Conservation (phyloP, 2,329 filamentous ascomycete species). For the Aspergillus alliaceus region DNA sequence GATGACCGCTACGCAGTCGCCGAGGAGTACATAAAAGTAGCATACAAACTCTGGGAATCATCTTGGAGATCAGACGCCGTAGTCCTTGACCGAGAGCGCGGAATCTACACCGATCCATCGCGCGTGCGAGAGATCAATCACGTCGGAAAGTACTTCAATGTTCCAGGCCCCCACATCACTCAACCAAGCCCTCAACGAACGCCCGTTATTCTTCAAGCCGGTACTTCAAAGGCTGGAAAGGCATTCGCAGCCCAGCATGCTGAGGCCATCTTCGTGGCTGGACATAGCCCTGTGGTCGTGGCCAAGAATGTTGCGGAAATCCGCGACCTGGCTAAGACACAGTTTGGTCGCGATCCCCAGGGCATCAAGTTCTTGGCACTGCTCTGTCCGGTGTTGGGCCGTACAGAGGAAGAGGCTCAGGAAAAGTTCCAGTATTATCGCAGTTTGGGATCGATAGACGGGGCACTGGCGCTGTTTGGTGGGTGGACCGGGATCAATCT, state of each 20-base stretch:
- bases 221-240: constrained; percentile 66
- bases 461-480: constrained; percentile 69
- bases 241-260: constrained; percentile 68
- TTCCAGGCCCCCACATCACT: constrained; percentile 66
- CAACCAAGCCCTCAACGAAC: constrained; percentile 68
- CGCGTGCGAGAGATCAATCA: constrained; percentile 67
- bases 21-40: constrained; percentile 64
- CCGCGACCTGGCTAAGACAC: constrained; percentile 53
- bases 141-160: constrained; percentile 61
- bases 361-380: constrained; percentile 69
- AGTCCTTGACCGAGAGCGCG: constrained; percentile 56
- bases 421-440: constrained; percentile 64
- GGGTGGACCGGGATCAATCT: constrained; percentile 73
- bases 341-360: constrained; percentile 57
- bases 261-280: constrained; percentile 69
- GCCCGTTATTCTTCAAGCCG: constrained; percentile 69
- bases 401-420: constrained; percentile 65
- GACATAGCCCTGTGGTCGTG: constrained; percentile 62
- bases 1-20: constrained; percentile 65
- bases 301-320: constrained; percentile 65
- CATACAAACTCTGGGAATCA: constrained; percentile 67
- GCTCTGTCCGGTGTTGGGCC: constrained; percentile 64
- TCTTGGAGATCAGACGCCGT: constrained; percentile 70
- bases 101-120: constrained; percentile 59
- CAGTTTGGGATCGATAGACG: constrained; percentile 63